Conservation (phyloP, 2,329 filamentous ascomycete genomes). For the Penicillium sp. region DNA sequence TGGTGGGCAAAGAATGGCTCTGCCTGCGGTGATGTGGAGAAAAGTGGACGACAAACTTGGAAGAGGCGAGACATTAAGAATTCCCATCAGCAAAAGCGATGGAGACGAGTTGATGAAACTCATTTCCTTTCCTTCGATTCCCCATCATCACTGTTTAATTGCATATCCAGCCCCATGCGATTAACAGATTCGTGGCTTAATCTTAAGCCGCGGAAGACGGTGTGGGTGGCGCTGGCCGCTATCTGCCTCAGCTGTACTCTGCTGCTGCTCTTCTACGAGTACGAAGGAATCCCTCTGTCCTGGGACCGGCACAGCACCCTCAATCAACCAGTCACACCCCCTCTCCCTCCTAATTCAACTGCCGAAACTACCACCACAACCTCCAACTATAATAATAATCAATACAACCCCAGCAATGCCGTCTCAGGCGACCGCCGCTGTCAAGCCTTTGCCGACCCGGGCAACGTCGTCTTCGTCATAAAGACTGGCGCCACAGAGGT, state of each 20-base stretch:
- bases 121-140: background rate
- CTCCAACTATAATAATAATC: background rate
- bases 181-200: slow-evolving; percentile 6
- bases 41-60: background rate
- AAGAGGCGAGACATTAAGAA: background rate
- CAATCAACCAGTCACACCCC: background rate
- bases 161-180: background rate
- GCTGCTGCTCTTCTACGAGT: slow-evolving; percentile 15
- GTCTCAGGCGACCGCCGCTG: slow-evolving; percentile 36
- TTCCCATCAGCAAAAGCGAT: background rate
- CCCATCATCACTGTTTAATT: background rate
- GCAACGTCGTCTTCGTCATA: slow-evolving; percentile 57
- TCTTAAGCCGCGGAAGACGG: slow-evolving; percentile 7
- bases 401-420: slow-evolving; percentile 10
- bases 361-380: background rate
- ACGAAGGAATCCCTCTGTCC: slow-evolving; percentile 11
- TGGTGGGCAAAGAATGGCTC: background rate
- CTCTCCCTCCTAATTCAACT: background rate
- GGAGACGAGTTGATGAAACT: background rate
- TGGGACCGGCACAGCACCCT: slow-evolving; percentile 2
- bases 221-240: slow-evolving; percentile 19
- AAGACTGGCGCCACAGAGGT: slow-evolving; percentile 64
- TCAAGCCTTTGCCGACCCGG: slow-evolving; percentile 50
- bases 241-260: slow-evolving; percentile 14
- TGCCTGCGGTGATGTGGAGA: background rate